Evolutionary conservation across 2,329 filamentous ascomycete genomes (phyloP), one percentile per base, ranked within the genome.

Genomic region (Diaporthe helianthi): DNA sequence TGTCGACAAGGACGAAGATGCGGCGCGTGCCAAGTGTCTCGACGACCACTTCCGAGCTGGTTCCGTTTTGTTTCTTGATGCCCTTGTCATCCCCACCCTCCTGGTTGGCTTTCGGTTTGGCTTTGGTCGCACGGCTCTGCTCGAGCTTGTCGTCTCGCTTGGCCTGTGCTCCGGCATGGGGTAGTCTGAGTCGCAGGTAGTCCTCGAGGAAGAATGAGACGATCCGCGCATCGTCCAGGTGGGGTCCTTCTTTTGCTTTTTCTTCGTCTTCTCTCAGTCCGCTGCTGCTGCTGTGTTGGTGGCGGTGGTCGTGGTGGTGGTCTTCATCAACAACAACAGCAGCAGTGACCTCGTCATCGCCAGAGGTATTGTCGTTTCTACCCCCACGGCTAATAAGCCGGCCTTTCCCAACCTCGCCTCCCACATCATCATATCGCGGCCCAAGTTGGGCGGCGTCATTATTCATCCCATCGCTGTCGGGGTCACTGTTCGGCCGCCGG

Each of bases 1-100:
- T 72, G 46, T 79, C 78, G 54, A 79, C 73, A n/a, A 79, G 75
- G 33, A 79, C 72, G 36, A 79, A 79, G 0, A 75, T 78, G 15
- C 77, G 71, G 31, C 75, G 72, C 8, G 73, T 49, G 26, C 58
- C 68, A 0, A 75, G 72, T 0, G 75, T 78, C 22, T 76, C 73
- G 36, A 77, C 73, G 26, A 60, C 24, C 24, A 46, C 55, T 2
- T 22, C 24, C 9, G 41, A 12, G 61, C 73, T 71, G 64, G 76
- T 72, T 73, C 17, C 17, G 17, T 19, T 36, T 7, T n/a, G 15
- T 26, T 22, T 12, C 7, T 38, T 38, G 22, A 13, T 19, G 6
- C 36, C 38, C 22, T 15, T 64, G 3, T 26, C 26, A 2, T 12
- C 36, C 1, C 9, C 36, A 44, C 10, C 38, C 15, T 44, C 6